phyloP scores from a whole-genome alignment of 208 protist genomes.

The Lotmaria passim region DNA sequence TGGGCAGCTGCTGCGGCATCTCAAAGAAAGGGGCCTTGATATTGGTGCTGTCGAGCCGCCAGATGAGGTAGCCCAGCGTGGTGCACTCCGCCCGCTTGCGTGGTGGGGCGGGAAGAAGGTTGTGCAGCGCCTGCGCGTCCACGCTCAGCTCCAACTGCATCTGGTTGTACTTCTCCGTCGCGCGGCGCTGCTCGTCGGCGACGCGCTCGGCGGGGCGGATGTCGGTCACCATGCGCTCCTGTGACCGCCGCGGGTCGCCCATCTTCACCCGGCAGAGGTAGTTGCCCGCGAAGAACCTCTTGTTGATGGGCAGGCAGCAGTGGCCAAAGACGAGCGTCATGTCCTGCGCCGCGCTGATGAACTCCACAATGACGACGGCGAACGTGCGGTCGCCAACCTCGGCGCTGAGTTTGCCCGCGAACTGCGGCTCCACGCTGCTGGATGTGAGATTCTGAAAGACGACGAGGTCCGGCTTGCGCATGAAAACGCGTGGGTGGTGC shows the following conservation, averaged over 20 bases:
- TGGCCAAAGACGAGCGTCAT: conserved; percentile 62
- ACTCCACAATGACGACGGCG: conserved; percentile 75
- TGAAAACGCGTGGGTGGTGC: conserved; percentile 47
- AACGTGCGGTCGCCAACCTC: conserved; percentile 24
- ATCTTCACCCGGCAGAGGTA: conserved; percentile 64
- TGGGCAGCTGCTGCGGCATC: conserved; percentile 49
- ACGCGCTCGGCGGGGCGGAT: conserved; percentile 45
- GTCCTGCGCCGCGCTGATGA: conserved; percentile 36
- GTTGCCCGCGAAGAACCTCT: conserved; percentile 52
- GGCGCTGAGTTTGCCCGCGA: conserved; percentile 35
- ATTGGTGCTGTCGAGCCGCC: conserved; percentile 48
- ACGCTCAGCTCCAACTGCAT: conserved; percentile 60
- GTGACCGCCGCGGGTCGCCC: conserved; percentile 75
- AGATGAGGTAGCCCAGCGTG: conserved; percentile 65
- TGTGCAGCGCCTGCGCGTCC: conserved; percentile 61
- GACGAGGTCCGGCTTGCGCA: conserved; percentile 56
- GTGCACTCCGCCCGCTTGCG: conserved; percentile 44
- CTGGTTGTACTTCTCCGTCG: conserved; percentile 53
- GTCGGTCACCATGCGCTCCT: conserved; percentile 49
- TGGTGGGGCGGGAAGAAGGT: conserved; percentile 45
- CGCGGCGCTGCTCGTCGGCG: conserved; percentile 41
- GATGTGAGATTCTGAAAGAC: conserved; percentile 51
- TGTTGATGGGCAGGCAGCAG: conserved; percentile 64
- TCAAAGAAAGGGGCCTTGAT: conserved; percentile 51
- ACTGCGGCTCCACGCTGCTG: conserved; percentile 48